A percentile compares a stretch with the other conserved stretches of the same genome.
Conservation (phyloP, 2,329 filamentous ascomycete species). For the Colletotrichum orbiculare region DNA sequence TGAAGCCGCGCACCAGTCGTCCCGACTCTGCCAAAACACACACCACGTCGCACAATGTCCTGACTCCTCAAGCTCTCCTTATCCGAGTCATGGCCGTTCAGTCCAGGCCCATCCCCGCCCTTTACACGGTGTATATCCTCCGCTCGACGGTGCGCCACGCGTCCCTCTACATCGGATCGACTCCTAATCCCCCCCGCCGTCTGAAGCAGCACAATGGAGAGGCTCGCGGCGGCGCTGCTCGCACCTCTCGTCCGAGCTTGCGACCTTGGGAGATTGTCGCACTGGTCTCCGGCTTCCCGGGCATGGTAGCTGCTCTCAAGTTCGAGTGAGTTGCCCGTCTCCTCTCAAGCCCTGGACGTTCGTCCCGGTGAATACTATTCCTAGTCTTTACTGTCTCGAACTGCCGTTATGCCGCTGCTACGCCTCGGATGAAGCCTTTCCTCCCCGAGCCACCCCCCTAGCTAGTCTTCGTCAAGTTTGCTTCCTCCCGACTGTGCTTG, state of each 20-base stretch:
- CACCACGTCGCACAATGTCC: slow-evolving; percentile 30
- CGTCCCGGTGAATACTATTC: slow-evolving; percentile 9
- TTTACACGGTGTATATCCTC: slow-evolving; percentile 94
- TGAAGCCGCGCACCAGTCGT: slow-evolving; percentile 15
- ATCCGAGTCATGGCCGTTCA: slow-evolving; percentile 52
- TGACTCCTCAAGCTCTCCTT: slow-evolving; percentile 29
- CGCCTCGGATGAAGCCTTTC: slow-evolving; percentile 24
- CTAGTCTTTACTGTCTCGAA: too few relatives aligned
- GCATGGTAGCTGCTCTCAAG: slow-evolving; percentile 86
- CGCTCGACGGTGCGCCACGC: slow-evolving; percentile 80
- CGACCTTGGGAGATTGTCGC: slow-evolving; percentile 93
- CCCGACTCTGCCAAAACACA: slow-evolving; percentile 7
- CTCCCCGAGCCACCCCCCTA: slow-evolving; percentile 15
- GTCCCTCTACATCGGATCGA: slow-evolving; percentile 89
- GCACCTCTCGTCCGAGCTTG: slow-evolving; percentile 74
- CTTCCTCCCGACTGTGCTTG: slow-evolving; percentile 1
- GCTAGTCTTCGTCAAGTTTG: slow-evolving; percentile 10
- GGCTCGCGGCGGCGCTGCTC: slow-evolving; percentile 81
- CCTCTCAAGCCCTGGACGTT: slow-evolving; percentile 11
- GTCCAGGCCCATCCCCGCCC: slow-evolving; percentile 77
- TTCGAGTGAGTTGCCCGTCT: slow-evolving; percentile 75
- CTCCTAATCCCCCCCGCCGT: slow-evolving; percentile 85
- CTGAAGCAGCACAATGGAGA: slow-evolving; percentile 93
- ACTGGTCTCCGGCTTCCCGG: slow-evolving; percentile 89
- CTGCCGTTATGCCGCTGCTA: background rate